These are phyloP conservation scores for Phytophthora gonapodyides DNA, from an alignment of 352 stramenopile genomes.

Conservation along the genomic window DNA sequence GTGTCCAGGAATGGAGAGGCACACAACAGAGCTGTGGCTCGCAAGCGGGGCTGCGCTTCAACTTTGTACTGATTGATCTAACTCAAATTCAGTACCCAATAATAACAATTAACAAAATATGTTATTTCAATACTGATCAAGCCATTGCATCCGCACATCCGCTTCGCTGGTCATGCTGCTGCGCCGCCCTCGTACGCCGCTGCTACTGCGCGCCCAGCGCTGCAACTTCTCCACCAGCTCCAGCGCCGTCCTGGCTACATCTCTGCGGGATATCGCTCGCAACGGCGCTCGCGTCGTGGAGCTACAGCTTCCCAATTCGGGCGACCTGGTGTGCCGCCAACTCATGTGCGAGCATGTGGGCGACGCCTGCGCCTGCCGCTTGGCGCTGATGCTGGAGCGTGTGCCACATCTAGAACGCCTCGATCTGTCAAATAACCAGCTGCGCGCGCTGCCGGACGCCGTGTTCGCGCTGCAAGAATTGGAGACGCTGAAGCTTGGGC, in stretches of 20 bases:
- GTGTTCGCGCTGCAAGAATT: constrained; percentile 75
- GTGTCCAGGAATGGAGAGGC: too few relatives aligned
- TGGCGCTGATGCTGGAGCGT: constrained; percentile 80
- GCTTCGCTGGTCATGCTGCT: constrained; percentile 11
- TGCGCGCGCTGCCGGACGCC: constrained; percentile 75
- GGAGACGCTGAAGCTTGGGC: constrained; percentile 57
- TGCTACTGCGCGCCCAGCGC: constrained; percentile 1
- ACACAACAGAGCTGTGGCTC: too few relatives aligned
- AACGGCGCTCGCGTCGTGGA: constrained; percentile 44
- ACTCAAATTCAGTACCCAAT: too few relatives aligned
- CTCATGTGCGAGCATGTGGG: constrained; percentile 93
- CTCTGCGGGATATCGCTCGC: constrained; percentile 73
- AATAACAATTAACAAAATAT: too few relatives aligned
- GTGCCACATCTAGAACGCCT: constrained; percentile 66
- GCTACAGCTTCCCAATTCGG: constrained; percentile 75
- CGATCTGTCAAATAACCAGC: constrained; percentile 78
- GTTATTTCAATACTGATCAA: too few relatives aligned
- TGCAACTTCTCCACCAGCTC: constrained; percentile 11
- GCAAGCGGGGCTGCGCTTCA: too few relatives aligned
- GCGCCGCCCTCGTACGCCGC: neutral
- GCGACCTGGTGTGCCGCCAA: constrained; percentile 91
- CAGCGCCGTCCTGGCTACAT: constrained; percentile 24
- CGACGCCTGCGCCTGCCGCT: constrained; percentile 80
- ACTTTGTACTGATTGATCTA: too few relatives aligned
- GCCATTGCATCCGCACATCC: neutral